Base-by-base conservation (phyloP, 75 land plant species). In the Azolla pinnata region DNA sequence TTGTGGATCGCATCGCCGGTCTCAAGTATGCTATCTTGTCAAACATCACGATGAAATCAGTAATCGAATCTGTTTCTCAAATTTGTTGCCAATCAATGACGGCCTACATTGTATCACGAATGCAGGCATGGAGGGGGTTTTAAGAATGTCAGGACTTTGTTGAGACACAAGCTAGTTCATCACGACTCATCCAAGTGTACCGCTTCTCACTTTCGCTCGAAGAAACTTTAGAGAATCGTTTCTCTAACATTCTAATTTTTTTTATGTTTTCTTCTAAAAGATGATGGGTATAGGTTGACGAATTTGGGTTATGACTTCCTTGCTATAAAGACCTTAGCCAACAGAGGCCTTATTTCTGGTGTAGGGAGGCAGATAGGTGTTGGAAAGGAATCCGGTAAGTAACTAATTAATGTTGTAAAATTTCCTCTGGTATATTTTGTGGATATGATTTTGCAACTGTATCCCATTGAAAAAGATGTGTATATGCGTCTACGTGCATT, bases 301-400 rank as follows among this genome's bases (percentile, higher is more conserved):
- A 83, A 85, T 53, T 63, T 93, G 42, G 98, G 98, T 2, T 93
- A 93, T 71, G 98, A 93, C 67, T 93, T 85, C 58, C 83, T 93
- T 61, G 98, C 97, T 29, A 95, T 95, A 17, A 95, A 86, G 70
- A 74, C 99, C 18, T 34, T 95, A 75, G 99, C 83, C 20, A 95
- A 84, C 40, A 86, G 99, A 29, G 99, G 99, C 18, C 81, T 95
- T 0, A 86, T 95, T 60, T 33, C 66, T 8, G 78, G 88, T 60
- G 97, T 95, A 53, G 99, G 99, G 7, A 87, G 99, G 1, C 87
- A 88, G 58, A 81, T 95, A 70, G 99, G 99, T 25, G 97, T 89
- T 33, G 99, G 99, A 21, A 95, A 95, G 57, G 99, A 95, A 63
- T 95, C 99, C 57, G 98, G 97, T 88, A 75, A 9, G 1, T 27